Evolutionary conservation across 352 stramenopile species (phyloP), one percentile per base, ranked within the genome.

Genomic region (Globisporangium acanthophoron): DNA sequence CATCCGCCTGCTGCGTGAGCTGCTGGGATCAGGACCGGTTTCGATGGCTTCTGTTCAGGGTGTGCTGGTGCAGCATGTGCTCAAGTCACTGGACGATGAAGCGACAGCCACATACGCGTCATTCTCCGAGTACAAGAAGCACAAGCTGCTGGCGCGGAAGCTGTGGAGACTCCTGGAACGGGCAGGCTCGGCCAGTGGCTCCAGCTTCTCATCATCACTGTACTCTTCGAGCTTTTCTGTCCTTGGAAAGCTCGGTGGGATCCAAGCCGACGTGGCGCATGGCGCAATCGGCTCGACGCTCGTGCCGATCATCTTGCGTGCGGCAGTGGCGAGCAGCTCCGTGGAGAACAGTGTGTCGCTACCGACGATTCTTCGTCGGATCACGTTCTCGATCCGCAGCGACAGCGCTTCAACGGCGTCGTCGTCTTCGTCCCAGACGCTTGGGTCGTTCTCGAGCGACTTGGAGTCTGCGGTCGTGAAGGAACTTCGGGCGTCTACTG

Each of bases 161-260:
- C 54, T 81, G 3, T 83, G 74, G 74, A 55, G 67, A 31, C 53
- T 80, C 11, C 52, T 83, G 18, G 66, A 57, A 29, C 62, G 40
- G 53, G 35, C 67, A 43, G 56, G 3, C 18, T 54, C 29, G n/a
- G 40, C 41, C 13, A 18, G 3, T 5, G 43, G 12, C 20, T 9
- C 11, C 5, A 31, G 57, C 7, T 33, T 52, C n/a, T 9, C 62
- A 5, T 47, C 44, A 3, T 57, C 63, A 27, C 71, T 79, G 52
- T 76, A 71, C 40, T 67, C 65, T 35, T 71, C 67, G 13, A 68
- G 67, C 43, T 79, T 84, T 44, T 66, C 56, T 0, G 41, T 66
- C 4, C 20, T 68, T 8, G 52, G 58, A 21, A 61, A 61, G 18
- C 63, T 79, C 5, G 73, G 71, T 1, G 71, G 73, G 4, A 15